Conservation (phyloP, 192 early-diverging fungal genomes). For the Pecoramyces ruminantium region DNA sequence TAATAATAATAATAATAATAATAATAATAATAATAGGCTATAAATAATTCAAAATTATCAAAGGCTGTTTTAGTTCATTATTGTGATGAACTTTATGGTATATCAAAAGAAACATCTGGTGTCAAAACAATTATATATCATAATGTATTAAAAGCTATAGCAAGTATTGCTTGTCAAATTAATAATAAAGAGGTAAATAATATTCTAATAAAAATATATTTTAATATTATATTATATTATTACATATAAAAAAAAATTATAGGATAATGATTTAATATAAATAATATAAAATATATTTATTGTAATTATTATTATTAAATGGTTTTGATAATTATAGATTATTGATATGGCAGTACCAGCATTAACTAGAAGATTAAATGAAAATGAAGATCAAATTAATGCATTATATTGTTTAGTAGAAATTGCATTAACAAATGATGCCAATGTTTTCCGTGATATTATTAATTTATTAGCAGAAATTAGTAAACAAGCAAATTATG, state of each 20-base stretch:
- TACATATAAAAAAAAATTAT: neutral
- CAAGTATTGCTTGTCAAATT: neutral
- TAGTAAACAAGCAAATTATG: neutral
- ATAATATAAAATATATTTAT: neutral
- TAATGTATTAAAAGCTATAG: neutral
- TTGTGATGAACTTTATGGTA: neutral
- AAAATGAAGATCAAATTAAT: neutral
- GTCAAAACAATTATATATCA: neutral
- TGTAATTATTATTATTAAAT: too few species aligned
- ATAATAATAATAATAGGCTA: neutral
- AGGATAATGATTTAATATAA: neutral
- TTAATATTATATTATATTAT: neutral
- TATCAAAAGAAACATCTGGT: neutral
- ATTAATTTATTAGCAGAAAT: conserved; percentile 9
- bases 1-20: neutral
- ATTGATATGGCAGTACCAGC: conserved; percentile 17
- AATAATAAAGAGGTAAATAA: neutral
- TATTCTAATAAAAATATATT: neutral
- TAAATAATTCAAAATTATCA: neutral
- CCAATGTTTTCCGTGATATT: conserved; percentile 17
- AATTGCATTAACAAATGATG: conserved; percentile 14
- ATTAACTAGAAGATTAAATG: conserved; percentile 11
- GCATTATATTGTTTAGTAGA: conserved; percentile 21
- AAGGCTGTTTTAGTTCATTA: neutral
- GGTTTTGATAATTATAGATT: too few species aligned